Evolutionary conservation across 805 yeast species (phyloP).

Genomic region (Schizosaccharomyces octosporus): DNA sequence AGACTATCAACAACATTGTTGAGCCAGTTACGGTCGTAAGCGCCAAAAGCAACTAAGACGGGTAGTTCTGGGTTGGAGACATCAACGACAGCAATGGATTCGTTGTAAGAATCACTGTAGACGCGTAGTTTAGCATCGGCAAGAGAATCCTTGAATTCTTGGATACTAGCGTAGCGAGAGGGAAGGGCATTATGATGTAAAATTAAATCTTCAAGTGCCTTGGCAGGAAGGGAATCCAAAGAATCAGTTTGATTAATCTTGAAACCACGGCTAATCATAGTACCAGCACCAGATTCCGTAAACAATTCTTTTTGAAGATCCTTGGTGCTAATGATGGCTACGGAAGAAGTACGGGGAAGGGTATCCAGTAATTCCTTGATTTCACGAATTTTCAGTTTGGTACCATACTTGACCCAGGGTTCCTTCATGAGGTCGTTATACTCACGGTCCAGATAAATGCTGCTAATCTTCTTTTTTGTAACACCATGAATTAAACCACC

Average conservation of each 20-base stretch:
- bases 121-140: slow-evolving; percentile 41
- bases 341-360: slow-evolving; percentile 90
- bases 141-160: slow-evolving; percentile 53
- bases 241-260: slow-evolving; percentile 44
- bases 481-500: slow-evolving; percentile 90
- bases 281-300: slow-evolving; percentile 98
- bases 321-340: slow-evolving; percentile 84
- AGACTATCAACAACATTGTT: slow-evolving; percentile 91
- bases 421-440: slow-evolving; percentile 74
- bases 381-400: slow-evolving; percentile 88
- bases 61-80: slow-evolving; percentile 29
- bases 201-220: slow-evolving; percentile 3
- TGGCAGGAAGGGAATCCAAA: slow-evolving; percentile 32
- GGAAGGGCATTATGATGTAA: slow-evolving; percentile 24
- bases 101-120: slow-evolving; percentile 88
- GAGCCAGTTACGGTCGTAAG: slow-evolving; percentile 83
- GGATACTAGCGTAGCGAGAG: slow-evolving; percentile 46
- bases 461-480: slow-evolving; percentile 71
- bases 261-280: slow-evolving; percentile 91
- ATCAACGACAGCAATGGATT: slow-evolving; percentile 31
- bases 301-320: slow-evolving; percentile 91
- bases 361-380: slow-evolving; percentile 82
- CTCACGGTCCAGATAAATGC: slow-evolving; percentile 85
- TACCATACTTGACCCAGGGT: slow-evolving; percentile 96
- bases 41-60: slow-evolving; percentile 59